Conservation (phyloP, 2,329 filamentous ascomycete genomes). For the Nemania sp. region DNA sequence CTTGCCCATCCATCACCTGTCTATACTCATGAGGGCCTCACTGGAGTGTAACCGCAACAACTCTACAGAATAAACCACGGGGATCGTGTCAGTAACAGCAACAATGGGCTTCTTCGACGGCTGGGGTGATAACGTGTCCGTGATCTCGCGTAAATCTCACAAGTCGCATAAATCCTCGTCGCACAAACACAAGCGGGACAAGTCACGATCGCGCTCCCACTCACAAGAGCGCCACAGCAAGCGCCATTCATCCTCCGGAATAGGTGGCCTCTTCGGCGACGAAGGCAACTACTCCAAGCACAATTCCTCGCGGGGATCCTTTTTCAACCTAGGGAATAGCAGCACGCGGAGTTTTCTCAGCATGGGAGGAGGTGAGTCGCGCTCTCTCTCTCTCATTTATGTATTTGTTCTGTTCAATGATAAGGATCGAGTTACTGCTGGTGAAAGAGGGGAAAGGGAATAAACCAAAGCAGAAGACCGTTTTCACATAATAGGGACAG, state of each 20-base stretch:
- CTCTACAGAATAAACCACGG: neutral
- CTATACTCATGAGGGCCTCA: constrained; percentile 1
- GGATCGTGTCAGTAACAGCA: neutral
- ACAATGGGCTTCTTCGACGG: constrained; percentile 50
- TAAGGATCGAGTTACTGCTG: neutral
- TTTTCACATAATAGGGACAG: neutral
- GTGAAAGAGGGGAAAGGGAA: neutral
- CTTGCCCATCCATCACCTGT: neutral
- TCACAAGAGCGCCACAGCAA: constrained; percentile 48
- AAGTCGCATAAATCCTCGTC: constrained; percentile 45
- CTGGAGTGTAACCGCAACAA: neutral
- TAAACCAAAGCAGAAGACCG: neutral
- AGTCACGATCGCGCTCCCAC: constrained; percentile 42
- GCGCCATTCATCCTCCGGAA: constrained; percentile 41
- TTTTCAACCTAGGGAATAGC: constrained; percentile 51
- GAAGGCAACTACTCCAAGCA: constrained; percentile 44
- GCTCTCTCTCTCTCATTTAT: constrained; percentile 1
- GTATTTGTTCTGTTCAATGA: neutral
- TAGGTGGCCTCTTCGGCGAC: constrained; percentile 41
- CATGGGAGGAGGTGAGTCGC: constrained; percentile 46
- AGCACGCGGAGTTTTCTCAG: constrained; percentile 52
- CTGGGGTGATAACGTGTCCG: constrained; percentile 50
- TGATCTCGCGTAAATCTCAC: constrained; percentile 50
- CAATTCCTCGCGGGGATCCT: constrained; percentile 45
- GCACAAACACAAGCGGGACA: constrained; percentile 43